A percentile compares a stretch with the other conserved stretches of the same genome.
phyloP scores from a whole-genome alignment of 108 stramenopile genomes.

The Hondaea fermentalgiana region DNA sequence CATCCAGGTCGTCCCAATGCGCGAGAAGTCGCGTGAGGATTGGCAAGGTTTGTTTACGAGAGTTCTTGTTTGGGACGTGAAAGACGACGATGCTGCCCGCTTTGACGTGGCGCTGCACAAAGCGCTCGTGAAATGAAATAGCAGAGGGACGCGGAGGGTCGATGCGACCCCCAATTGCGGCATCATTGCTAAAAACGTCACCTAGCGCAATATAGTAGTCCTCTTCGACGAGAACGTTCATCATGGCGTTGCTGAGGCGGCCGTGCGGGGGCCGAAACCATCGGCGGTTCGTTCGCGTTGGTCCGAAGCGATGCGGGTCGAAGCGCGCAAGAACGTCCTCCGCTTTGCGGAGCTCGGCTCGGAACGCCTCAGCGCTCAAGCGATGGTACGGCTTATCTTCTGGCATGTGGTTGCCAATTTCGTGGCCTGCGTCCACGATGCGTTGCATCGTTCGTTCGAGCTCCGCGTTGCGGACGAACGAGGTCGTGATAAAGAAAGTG shows the following conservation, averaged over 20 bases:
- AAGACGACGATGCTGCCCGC: background rate
- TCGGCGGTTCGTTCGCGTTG: background rate
- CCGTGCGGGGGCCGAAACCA: constrained; percentile 6
- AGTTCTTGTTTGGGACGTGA: background rate
- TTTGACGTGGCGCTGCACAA: background rate
- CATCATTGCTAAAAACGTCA: background rate
- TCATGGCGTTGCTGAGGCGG: background rate
- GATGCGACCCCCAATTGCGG: background rate
- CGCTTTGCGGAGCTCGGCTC: background rate
- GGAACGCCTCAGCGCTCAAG: background rate
- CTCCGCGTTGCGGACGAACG: background rate
- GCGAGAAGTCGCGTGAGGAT: background rate
- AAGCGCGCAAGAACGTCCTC: background rate
- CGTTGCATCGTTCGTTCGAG: background rate
- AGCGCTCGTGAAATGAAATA: background rate
- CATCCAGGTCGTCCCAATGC: background rate
- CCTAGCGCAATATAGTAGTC: background rate
- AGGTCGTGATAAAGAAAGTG: background rate
- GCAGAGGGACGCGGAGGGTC: background rate
- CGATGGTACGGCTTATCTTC: background rate
- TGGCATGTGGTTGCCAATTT: constrained; percentile 10
- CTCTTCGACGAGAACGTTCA: background rate
- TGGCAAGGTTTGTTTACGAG: background rate
- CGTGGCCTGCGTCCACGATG: background rate
- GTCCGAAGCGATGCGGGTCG: background rate